These are phyloP conservation scores for Trametes cubensis DNA, from an alignment of 768 basidiomycete species.

Conservation along the genomic window DNA sequence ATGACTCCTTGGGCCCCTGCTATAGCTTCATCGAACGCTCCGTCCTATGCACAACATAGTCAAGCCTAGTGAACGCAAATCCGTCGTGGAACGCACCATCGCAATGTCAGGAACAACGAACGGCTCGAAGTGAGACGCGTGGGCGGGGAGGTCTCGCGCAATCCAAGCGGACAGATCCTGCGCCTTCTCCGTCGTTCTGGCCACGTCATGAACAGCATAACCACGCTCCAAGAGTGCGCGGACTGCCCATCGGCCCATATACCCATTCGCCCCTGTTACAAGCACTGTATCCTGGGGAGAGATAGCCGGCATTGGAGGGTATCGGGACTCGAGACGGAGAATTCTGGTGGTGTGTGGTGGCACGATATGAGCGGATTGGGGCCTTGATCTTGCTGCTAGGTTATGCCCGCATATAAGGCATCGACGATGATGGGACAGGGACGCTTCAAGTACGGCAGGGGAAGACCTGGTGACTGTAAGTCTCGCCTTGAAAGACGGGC, in stretches of 20 bases:
- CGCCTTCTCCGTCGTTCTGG: conserved; percentile 60
- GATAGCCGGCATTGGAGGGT: conserved; percentile 36
- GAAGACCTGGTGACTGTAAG: too few relatives aligned
- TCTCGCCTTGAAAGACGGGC: too few relatives aligned
- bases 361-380: too few relatives aligned
- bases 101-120: conserved; percentile 9
- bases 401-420: too few relatives aligned
- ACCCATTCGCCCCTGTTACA: conserved; percentile 60
- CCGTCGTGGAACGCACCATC: not conserved
- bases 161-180: conserved; percentile 54
- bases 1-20: conserved; percentile 70
- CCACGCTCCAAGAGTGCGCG: conserved; percentile 56
- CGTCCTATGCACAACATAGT: conserved; percentile 40
- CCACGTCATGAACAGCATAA: conserved; percentile 62
- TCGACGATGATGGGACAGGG: too few relatives aligned
- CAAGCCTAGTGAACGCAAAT: too few relatives aligned
- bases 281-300: conserved; percentile 40
- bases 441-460: too few relatives aligned
- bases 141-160: not conserved
- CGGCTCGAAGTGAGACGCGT: not conserved
- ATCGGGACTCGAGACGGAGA: too few relatives aligned
- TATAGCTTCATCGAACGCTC: conserved; percentile 78
- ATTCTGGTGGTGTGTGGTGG: too few relatives aligned
- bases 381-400: too few relatives aligned
- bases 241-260: conserved; percentile 59